A percentile compares a stretch with the other conserved stretches of the same genome.
These are phyloP conservation scores for Raffaelea deltoideospora DNA, from an alignment of 2,329 filamentous ascomycete species.

Conservation along the genomic window DNA sequence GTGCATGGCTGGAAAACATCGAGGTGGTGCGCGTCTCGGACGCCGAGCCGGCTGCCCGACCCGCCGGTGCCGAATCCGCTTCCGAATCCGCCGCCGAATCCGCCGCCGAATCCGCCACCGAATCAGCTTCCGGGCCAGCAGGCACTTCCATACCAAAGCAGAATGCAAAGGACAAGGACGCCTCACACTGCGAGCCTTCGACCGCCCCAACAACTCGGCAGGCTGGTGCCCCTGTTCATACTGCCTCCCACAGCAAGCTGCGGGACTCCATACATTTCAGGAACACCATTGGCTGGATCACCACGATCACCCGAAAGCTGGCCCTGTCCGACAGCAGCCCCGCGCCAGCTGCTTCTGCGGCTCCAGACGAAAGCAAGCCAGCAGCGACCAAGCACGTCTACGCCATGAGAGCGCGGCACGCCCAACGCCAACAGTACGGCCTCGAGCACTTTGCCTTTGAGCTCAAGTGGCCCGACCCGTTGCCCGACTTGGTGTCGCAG, in stretches of 20 bases:
- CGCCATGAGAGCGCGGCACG: constrained; percentile 38
- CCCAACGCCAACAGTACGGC: constrained; percentile 43
- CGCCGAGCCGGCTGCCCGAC: background rate
- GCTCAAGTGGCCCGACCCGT: constrained; percentile 47
- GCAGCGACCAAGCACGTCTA: constrained; percentile 26
- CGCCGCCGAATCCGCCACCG: constrained; percentile 12
- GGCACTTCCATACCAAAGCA: background rate
- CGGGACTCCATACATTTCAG: constrained; percentile 17
- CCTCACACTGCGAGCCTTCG: too few relatives aligned
- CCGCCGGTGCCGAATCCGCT: too few relatives aligned
- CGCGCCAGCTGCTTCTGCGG: too few relatives aligned
- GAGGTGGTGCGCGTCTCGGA: constrained; percentile 23
- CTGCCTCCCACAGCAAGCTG: background rate
- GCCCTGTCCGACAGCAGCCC: constrained; percentile 20
- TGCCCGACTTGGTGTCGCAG: too few relatives aligned
- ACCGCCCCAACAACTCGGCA: too few relatives aligned
- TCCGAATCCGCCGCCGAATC: too few relatives aligned
- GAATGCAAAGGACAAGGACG: background rate
- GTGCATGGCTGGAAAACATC: constrained; percentile 55
- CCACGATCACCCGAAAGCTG: constrained; percentile 39
- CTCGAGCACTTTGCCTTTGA: constrained; percentile 48
- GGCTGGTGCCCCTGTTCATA: too few relatives aligned
- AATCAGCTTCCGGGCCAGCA: constrained; percentile 20
- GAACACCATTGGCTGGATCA: constrained; percentile 35
- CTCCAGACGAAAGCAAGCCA: too few relatives aligned